Evolutionary conservation across 2,329 filamentous ascomycete genomes (phyloP).

Genomic region (Dissoconium aciculare): DNA sequence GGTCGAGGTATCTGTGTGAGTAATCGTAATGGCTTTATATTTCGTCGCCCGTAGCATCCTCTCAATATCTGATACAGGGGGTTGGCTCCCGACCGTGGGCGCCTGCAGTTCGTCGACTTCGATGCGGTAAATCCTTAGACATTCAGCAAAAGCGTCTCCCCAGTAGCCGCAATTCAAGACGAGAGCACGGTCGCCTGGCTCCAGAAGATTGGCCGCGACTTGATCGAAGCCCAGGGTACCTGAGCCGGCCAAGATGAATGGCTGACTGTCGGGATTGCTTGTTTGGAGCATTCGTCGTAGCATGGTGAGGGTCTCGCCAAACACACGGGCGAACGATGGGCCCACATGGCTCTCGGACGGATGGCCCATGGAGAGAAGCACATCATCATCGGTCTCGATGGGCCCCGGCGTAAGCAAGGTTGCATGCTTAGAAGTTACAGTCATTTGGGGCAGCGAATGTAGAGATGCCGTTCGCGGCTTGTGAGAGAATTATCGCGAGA

Average conservation of each 20-base stretch:
- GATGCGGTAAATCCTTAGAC: conserved; percentile 76
- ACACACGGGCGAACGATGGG: conserved; percentile 69
- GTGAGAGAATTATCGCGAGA: background rate
- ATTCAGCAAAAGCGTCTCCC: conserved; percentile 81
- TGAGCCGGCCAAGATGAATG: conserved; percentile 81
- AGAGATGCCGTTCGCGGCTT: background rate
- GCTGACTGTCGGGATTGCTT: conserved; percentile 63
- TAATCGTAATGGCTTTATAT: conserved; percentile 87
- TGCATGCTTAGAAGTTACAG: background rate
- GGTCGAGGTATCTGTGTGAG: conserved; percentile 93
- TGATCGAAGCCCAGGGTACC: conserved; percentile 94
- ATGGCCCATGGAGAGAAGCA: background rate
- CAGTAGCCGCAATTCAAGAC: conserved; percentile 96
- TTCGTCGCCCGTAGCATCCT: conserved; percentile 72
- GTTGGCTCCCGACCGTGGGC: conserved; percentile 70
- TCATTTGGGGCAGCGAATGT: background rate
- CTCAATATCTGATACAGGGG: conserved; percentile 74
- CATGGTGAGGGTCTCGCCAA: conserved; percentile 74
- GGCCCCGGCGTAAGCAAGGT: conserved; percentile 1
- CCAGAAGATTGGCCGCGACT: conserved; percentile 79
- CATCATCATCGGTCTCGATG: background rate
- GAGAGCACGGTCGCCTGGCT: conserved; percentile 75
- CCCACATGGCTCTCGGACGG: background rate
- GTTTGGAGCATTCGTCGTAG: conserved; percentile 91
- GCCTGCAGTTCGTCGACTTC: conserved; percentile 79